Evolutionary conservation across 2,329 filamentous ascomycete genomes (phyloP).

Genomic region (Talaromyces verruculosus): DNA sequence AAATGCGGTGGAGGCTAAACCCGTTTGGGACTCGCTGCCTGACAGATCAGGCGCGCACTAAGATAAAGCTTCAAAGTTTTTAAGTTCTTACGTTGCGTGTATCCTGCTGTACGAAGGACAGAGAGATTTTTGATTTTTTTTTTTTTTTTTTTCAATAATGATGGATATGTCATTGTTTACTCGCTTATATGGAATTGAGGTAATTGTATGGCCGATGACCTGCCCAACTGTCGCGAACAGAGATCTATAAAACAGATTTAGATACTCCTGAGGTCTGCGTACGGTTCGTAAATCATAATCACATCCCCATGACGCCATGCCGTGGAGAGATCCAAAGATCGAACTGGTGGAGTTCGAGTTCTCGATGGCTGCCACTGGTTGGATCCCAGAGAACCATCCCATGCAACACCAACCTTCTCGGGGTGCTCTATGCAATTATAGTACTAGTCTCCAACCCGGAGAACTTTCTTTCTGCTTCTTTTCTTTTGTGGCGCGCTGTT

Average conservation of each 20-base stretch:
- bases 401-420: background rate
- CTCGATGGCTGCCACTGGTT: background rate
- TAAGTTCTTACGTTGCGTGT: background rate
- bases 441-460: slow-evolving; percentile 15
- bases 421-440: slow-evolving; percentile 14
- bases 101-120: background rate
- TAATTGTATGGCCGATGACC: background rate
- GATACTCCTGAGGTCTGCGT: no score
- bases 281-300: background rate
- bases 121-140: background rate
- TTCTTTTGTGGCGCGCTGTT: background rate
- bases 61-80: background rate
- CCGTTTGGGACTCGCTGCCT: background rate
- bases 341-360: background rate
- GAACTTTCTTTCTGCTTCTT: background rate
- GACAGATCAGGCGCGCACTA: background rate
- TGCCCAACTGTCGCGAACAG: background rate
- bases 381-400: background rate
- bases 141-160: background rate
- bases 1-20: slow-evolving; percentile 17
- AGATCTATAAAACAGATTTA: background rate
- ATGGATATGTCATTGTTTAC: background rate
- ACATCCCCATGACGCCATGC: background rate
- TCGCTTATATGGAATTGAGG: background rate
- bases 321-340: slow-evolving; percentile 1